Evolutionary conservation across 768 basidiomycete species (phyloP).

Genomic region (Ramaria sp.): DNA sequence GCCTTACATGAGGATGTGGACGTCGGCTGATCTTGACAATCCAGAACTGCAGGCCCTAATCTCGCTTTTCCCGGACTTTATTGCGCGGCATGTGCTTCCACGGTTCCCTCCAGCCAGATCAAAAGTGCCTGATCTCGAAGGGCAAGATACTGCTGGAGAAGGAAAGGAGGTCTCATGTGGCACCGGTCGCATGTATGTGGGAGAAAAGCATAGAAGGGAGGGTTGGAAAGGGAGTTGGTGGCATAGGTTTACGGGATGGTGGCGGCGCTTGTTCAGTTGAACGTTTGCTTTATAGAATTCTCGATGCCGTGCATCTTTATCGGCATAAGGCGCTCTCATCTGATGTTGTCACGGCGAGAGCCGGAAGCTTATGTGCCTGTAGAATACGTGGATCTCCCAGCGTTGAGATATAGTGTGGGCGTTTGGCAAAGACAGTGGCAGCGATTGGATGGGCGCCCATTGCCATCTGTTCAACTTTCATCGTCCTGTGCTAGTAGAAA

Average conservation of each 20-base stretch:
- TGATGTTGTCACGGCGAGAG: neutral
- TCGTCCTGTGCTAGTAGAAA: neutral
- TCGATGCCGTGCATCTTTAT: neutral
- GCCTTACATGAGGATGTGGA: constrained; percentile 63
- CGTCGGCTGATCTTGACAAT: constrained; percentile 67
- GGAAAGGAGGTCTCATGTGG: constrained; percentile 57
- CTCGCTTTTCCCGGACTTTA: constrained; percentile 66
- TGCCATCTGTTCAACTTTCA: neutral
- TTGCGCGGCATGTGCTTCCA: constrained; percentile 57
- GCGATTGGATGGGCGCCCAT: neutral
- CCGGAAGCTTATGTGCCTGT: neutral
- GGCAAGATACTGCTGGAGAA: constrained; percentile 43
- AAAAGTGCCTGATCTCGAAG: constrained; percentile 53
- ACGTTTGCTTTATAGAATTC: neutral
- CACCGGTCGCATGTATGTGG: constrained; percentile 79
- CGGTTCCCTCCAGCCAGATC: constrained; percentile 40
- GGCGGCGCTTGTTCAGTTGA: constrained; percentile 68
- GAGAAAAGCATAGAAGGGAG: constrained; percentile 43
- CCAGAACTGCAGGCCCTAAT: constrained; percentile 62
- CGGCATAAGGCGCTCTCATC: neutral
- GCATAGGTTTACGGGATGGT: constrained; percentile 72
- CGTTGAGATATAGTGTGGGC: neutral
- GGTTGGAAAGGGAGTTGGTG: constrained; percentile 75
- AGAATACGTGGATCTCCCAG: neutral
- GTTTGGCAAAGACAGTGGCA: too few species aligned